Evolutionary conservation across 805 yeast genomes (phyloP).

Genomic region (Saturnispora sanitii): DNA sequence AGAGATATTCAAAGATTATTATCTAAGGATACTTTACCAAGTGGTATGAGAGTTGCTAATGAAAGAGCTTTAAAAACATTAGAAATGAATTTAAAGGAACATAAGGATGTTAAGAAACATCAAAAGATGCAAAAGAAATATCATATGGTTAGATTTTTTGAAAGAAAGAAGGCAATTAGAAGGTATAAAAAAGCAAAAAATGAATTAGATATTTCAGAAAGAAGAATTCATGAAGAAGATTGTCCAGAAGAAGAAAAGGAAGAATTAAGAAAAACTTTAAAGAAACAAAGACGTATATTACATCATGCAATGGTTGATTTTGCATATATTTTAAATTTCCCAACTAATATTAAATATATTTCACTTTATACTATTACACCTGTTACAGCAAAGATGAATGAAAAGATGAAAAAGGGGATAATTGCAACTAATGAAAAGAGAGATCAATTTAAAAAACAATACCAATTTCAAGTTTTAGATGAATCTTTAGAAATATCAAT

Average conservation of each 20-base stretch:
- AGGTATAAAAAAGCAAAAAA: constrained; percentile 46
- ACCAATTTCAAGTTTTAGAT: constrained; percentile 42
- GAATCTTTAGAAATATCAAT: constrained; percentile 45
- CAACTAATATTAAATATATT: constrained; percentile 69
- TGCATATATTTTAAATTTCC: constrained; percentile 68
- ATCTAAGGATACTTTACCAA: constrained; percentile 44
- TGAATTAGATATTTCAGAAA: constrained; percentile 28
- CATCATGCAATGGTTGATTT: constrained; percentile 55
- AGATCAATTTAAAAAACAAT: constrained; percentile 38
- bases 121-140: constrained; percentile 53
- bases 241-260: constrained; percentile 17
- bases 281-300: constrained; percentile 38
- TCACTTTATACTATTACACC: constrained; percentile 54
- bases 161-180: constrained; percentile 74
- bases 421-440: constrained; percentile 35
- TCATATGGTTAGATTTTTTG: constrained; percentile 90
- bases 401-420: constrained; percentile 34
- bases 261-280: constrained; percentile 22
- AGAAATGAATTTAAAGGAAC: constrained; percentile 35
- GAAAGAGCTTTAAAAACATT: constrained; percentile 38
- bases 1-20: constrained; percentile 76
- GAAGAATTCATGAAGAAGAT: constrained; percentile 10
- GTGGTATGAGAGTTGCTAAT: constrained; percentile 41
- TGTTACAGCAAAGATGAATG: constrained; percentile 24
- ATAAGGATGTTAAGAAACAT: constrained; percentile 31